Base-by-base conservation (phyloP, 2,329 filamentous ascomycete genomes). In the Fusarium verrucosum region DNA sequence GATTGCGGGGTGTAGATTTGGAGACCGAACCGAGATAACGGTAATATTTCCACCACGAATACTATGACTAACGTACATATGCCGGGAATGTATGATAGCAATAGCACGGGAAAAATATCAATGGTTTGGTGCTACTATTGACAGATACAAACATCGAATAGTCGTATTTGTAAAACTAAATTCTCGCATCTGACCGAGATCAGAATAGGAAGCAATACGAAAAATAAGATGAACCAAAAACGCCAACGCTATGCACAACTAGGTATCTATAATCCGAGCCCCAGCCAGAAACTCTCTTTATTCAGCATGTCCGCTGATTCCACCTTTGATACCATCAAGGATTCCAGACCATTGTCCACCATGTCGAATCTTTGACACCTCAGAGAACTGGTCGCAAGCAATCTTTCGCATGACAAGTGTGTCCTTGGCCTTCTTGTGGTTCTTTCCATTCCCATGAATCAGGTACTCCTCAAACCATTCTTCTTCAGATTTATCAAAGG, bases 331-430 rank as follows among this genome's bases (percentile, higher is more conserved):
- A 0, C 83, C 83, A 50, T 85, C 82, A 4, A 85, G 64, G 9
- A 85, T 77, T 4, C 79, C 77, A 14, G 77, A 80, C 83, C 83
- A 86, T 11, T 79, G 76, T 0, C 80, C 80, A 41, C 78, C 78
- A 6, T 77, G 68, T 42, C 74, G 74, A 59, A 81, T 79, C 53
- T 83, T 78, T 5, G 77, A 72, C 5, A 82, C 72, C 14, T 85
- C 83, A 3, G 74, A 73, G 51, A 87, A 80, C 54, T 82, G 86
- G 13, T 91, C 89, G 11, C 83, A 88, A 2, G 89, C 87, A 61
- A 95, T 87, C 62, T 84, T 86, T 67, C 91, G 86, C 83, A 93
- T 89, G 67, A 92, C 82, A 2, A 93, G 80, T 1, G 90, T 91
- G 69, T 94, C 92, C 72, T 86, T 89, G 5, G 90, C 87, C 22